These are phyloP conservation scores for Lactarius vividus DNA, from an alignment of 768 basidiomycete species.

Conservation along the genomic window DNA sequence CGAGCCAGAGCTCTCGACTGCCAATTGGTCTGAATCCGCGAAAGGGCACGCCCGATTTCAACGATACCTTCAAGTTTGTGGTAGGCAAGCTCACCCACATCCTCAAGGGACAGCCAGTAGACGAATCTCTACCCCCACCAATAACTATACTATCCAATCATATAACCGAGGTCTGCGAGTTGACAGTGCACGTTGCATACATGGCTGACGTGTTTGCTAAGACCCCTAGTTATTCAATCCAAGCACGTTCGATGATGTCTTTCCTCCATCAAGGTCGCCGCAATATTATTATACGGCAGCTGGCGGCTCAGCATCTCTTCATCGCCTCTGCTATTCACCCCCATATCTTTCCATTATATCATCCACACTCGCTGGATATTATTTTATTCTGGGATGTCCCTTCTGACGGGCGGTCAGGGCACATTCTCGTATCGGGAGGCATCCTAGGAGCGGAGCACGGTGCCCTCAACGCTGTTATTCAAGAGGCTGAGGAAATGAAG, in stretches of 20 bases:
- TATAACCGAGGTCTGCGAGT: constrained; percentile 23
- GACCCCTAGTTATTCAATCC: constrained; percentile 26
- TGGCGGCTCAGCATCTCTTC: constrained; percentile 47
- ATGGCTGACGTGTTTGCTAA: not conserved
- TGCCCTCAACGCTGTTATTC: constrained; percentile 57
- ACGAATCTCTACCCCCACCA: constrained; percentile 28
- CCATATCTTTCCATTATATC: constrained; percentile 75
- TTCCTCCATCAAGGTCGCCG: constrained; percentile 55
- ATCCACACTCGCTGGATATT: constrained; percentile 69
- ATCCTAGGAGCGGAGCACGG: constrained; percentile 70
- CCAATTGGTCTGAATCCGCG: constrained; percentile 44
- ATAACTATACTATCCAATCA: constrained; percentile 29
- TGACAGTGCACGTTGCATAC: not conserved
- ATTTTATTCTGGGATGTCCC: constrained; percentile 75
- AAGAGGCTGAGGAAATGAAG: constrained; percentile 58
- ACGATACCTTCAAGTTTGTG: constrained; percentile 51
- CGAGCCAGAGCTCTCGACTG: constrained; percentile 48
- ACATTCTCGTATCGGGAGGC: constrained; percentile 54
- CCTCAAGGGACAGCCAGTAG: constrained; percentile 42
- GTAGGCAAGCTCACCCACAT: constrained; percentile 48
- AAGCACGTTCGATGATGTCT: constrained; percentile 36
- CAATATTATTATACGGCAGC: constrained; percentile 38
- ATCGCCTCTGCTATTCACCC: constrained; percentile 53
- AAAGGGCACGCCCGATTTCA: constrained; percentile 37
- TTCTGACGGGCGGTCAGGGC: constrained; percentile 56